Percentiles rank a stretch among this genome's conserved stretches.
Conservation (phyloP, 1,139 yeast genomes). For the Waltiozyma sp. region DNA sequence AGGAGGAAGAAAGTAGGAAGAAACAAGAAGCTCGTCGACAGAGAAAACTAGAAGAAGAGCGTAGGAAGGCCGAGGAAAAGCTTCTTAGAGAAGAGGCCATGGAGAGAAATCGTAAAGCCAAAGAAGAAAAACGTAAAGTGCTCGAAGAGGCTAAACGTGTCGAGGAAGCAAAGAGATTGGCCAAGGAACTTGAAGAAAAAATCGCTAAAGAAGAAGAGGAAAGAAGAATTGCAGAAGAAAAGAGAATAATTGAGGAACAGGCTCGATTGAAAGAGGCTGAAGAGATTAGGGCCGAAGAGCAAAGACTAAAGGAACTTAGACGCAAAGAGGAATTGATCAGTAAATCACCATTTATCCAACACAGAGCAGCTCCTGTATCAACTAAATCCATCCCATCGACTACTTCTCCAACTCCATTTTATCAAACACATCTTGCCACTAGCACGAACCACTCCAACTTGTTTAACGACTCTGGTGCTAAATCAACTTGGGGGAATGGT, state of each 20-base stretch:
- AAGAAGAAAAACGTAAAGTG: constrained; percentile 20
- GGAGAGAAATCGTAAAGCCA: constrained; percentile 28
- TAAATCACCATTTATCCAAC: background rate
- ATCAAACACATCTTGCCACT: background rate
- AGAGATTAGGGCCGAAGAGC: constrained; percentile 4
- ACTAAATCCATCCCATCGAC: background rate
- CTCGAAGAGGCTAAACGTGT: constrained; percentile 20
- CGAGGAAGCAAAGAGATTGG: constrained; percentile 17
- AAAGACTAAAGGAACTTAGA: constrained; percentile 1
- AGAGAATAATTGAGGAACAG: constrained; percentile 6
- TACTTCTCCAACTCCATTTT: background rate
- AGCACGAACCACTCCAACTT: background rate
- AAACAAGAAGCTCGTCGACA: constrained; percentile 33
- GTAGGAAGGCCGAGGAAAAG: constrained; percentile 34
- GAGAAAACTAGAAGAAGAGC: constrained; percentile 33
- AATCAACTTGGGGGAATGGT: background rate
- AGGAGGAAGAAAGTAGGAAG: constrained; percentile 36
- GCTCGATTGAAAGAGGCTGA: constrained; percentile 2
- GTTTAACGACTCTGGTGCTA: background rate
- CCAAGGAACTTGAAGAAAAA: constrained; percentile 6
- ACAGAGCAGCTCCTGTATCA: background rate
- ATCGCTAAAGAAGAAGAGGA: constrained; percentile 4
- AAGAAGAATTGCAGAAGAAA: constrained; percentile 2
- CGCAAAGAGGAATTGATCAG: background rate
- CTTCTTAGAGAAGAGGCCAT: constrained; percentile 28